Evolutionary conservation across 371 early-diverging fungal species (phyloP), one percentile per base, ranked within the genome.

Genomic region (Mucor circinelloides): DNA sequence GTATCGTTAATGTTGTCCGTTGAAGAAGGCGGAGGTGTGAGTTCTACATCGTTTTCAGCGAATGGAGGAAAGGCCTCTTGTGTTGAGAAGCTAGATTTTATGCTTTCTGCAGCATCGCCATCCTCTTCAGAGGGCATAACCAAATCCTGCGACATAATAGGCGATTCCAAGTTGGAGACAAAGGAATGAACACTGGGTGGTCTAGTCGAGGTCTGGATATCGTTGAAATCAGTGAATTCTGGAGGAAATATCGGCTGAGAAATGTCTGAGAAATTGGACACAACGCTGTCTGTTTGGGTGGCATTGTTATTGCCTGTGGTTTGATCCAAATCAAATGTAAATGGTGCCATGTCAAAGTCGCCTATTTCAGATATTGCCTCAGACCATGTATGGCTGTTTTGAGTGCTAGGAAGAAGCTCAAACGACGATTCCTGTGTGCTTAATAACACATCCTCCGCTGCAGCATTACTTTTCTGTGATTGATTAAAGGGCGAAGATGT

Each of bases 241-340:
- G 27, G 27, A 10, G 36, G 23, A 2, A 36, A 40, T 1, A 13
- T 1, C 0, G 15, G 59, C 42, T 38, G 40, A 6, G 21, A 42
- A 19, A 27, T 40, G 7, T 36, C 40, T 15, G 59, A 59, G 27
- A 59, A 59, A 40, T 59, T 40, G 38, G 59, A 59, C 15, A 59
- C 3, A 17, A 59, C 23, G 23, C 59, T 59, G 21, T 59, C 59
- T 8, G 58, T n/a, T 34, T 58, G 36, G 12, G 36, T 58, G 0
- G 58, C 34, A 38, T 15, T 10, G 3, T 17, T 25, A 13, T n/a
- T 40, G 13, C 5, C 2, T 13, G 56, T 40, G 25, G 3, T 17
- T 5, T 25, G 19, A 25, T 25, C 25, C 40, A 59, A 17, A 59
- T 59, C 59, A 17, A 59, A 59, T 6, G 38, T 2, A 59, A 59